Conservation (phyloP, 2,329 filamentous ascomycete genomes). For the Pseudogymnoascus sp. region DNA sequence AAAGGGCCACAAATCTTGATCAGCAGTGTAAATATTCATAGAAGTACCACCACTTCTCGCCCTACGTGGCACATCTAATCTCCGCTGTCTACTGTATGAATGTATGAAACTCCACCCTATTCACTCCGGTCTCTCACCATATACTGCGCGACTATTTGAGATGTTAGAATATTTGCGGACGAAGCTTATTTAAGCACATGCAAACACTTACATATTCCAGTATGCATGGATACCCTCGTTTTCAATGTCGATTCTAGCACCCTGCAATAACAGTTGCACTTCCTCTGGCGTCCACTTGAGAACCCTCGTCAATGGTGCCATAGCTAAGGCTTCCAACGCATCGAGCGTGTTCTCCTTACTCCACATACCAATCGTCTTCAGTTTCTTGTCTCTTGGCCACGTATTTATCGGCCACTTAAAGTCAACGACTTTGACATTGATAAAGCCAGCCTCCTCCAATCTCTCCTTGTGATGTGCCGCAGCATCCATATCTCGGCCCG, state of each 20-base stretch:
- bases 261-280: conserved; percentile 27
- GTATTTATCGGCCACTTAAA: conserved; percentile 42
- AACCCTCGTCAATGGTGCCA: conserved; percentile 19
- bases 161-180: not conserved
- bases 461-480: conserved; percentile 23
- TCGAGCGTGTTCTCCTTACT: conserved; percentile 23
- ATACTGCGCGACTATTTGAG: not conserved
- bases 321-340: conserved; percentile 21
- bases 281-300: conserved; percentile 23
- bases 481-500: conserved; percentile 27
- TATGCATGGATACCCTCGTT: conserved; percentile 28
- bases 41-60: not conserved
- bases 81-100: too few species aligned
- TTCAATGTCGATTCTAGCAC: conserved; percentile 29
- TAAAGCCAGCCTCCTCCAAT: conserved; percentile 19
- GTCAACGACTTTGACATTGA: conserved; percentile 31
- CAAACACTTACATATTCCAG: conserved; percentile 9
- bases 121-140: not conserved
- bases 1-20: not conserved
- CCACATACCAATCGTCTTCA: conserved; percentile 16
- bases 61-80: not conserved
- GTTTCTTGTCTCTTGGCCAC: conserved; percentile 42
- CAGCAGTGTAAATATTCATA: not conserved
- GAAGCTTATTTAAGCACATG: not conserved
- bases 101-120: not conserved